Conservation (phyloP, 768 basidiomycete species). For the Porpolomopsis calyptriformis region DNA sequence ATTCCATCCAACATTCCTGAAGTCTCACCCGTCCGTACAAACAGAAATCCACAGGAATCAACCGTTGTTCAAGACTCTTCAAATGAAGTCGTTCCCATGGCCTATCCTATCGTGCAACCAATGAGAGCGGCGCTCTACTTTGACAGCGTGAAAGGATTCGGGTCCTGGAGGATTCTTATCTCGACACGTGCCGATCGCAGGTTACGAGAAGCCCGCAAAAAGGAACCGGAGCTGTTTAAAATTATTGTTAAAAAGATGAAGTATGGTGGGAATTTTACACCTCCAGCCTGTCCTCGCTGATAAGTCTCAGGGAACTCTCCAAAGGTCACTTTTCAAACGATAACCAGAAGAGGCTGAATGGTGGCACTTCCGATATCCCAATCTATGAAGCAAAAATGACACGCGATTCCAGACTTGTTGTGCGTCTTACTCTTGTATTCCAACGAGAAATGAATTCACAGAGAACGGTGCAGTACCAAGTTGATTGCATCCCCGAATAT, state of each 20-base stretch:
- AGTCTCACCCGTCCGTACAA: too few relatives aligned
- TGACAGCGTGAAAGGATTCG: conserved; percentile 48
- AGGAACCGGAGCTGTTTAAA: conserved; percentile 35
- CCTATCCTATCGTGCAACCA: conserved; percentile 40
- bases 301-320: conserved; percentile 47
- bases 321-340: conserved; percentile 58
- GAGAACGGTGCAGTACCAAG: conserved; percentile 30
- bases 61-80: too few relatives aligned
- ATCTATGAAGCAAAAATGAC: conserved; percentile 65
- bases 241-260: conserved; percentile 61
- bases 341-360: conserved; percentile 53
- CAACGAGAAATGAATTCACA: neutral
- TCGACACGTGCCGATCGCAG: conserved; percentile 39
- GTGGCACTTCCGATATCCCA: conserved; percentile 35
- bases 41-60: too few relatives aligned
- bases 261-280: conserved; percentile 24
- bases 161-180: conserved; percentile 53
- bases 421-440: conserved; percentile 17
- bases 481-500: conserved; percentile 35
- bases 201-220: conserved; percentile 36
- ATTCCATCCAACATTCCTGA: too few relatives aligned
- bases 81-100: conserved; percentile 13
- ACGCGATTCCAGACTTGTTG: conserved; percentile 38
- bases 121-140: conserved; percentile 54
- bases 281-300: neutral